Percentiles rank a stretch among this genome's conserved stretches.
phyloP scores from a whole-genome alignment of 2,329 filamentous ascomycete genomes.

The Hysterium pulicare region DNA sequence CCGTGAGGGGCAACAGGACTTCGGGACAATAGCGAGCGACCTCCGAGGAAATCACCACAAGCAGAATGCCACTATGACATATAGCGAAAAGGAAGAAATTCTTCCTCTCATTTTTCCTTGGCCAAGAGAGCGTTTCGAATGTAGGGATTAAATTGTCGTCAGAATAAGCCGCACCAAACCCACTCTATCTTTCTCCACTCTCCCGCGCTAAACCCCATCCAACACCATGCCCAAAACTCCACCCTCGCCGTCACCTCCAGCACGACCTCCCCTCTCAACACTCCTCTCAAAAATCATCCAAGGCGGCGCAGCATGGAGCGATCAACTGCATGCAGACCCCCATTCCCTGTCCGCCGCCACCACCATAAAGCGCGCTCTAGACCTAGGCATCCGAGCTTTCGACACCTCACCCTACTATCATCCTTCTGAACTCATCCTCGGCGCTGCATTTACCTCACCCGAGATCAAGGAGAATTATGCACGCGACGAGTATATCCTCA shows the following conservation, averaged over 20 bases:
- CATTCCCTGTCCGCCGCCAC: background rate
- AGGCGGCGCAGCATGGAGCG: constrained; percentile 62
- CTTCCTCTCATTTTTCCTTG: too few relatives aligned
- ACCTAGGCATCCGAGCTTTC: constrained; percentile 65
- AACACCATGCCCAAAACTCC: too few relatives aligned
- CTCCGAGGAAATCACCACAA: too few relatives aligned
- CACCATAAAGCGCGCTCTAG: constrained; percentile 48
- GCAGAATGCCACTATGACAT: too few relatives aligned
- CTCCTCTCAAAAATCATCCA: constrained; percentile 56
- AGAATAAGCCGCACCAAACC: too few relatives aligned
- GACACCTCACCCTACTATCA: constrained; percentile 85
- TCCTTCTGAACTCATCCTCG: constrained; percentile 71
- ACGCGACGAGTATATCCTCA: constrained; percentile 57
- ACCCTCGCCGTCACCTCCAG: constrained; percentile 53
- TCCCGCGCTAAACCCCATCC: too few relatives aligned
- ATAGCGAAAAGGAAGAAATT: too few relatives aligned
- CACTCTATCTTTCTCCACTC: too few relatives aligned
- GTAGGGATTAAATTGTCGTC: too few relatives aligned
- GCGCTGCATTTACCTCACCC: constrained; percentile 48
- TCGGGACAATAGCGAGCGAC: too few relatives aligned
- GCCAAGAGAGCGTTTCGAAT: too few relatives aligned
- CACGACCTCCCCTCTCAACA: constrained; percentile 6
- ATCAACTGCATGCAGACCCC: constrained; percentile 44
- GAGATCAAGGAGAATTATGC: constrained; percentile 31
- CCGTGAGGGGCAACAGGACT: too few relatives aligned